Evolutionary conservation across 495 filamentous ascomycete genomes (phyloP), one percentile per base, ranked within the genome.

Genomic region (Paragyromitra xinjiangensis): DNA sequence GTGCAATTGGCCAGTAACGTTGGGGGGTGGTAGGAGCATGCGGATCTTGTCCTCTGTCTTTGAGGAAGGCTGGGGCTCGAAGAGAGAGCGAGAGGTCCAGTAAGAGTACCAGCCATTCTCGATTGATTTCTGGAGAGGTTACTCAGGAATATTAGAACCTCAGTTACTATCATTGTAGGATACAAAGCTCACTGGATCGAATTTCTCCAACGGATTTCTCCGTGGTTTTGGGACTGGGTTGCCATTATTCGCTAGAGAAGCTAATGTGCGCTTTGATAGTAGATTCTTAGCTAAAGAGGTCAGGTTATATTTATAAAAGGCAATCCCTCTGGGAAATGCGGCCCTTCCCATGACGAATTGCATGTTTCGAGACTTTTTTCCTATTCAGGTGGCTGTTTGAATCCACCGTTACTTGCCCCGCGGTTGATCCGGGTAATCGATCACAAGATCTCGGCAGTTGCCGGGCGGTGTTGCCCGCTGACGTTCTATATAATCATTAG

Each of bases 1-100:
- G 82, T 92, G 91, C 48, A 92, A 86, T 63, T 88, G 86, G 69
- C 88, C 90, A 71, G 89, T 93, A 55, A 95, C 91, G 80, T 95
- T 95, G 26, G 93, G 92, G 40, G 93, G 93, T 55, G 93, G 93
- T 37, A 82, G 76, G 29, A 82, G 80, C 80, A 82, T 82, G n/a
- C 77, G 64, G 39, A 82, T 75, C 22, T 73, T 24, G 37, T 62
- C 50, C 42, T 70, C 74, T 6, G 44, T 40, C 37, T 53, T 53
- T 6, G 29, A 50, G 50, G 73, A 45, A 45, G 65, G 6, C 16
- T 59, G 53, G 7, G 80, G 75, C 55, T 82, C 80, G 51, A 82
- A 82, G 53, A 77, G 66, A 37, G 69, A 82, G 42, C 70, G 73
- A 12, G 73, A 78, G 45, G 56, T 58, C 81, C 81, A 82, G 64